phyloP scores from a whole-genome alignment of 305 asterid genomes.

The Fraxinus albicans region DNA sequence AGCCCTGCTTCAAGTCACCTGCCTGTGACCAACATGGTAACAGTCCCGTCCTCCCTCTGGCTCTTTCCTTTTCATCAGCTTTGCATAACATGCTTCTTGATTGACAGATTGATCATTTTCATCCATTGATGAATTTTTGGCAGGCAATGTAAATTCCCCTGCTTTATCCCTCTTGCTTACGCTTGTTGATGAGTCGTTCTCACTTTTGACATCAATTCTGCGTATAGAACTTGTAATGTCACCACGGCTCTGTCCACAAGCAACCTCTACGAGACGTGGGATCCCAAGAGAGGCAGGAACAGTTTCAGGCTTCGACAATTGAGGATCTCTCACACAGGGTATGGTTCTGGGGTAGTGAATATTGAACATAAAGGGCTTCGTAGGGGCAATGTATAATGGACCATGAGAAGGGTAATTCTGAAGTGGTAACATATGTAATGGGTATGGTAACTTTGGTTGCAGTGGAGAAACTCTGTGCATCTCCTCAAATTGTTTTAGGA shows the following conservation, averaged over 20 bases:
- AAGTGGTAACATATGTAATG: conserved; percentile 36
- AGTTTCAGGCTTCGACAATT: conserved; percentile 14
- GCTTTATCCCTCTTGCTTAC: conserved; percentile 36
- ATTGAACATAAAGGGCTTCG: conserved; percentile 10
- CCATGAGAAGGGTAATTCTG: conserved; percentile 28
- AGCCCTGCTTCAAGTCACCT: conserved; percentile 31
- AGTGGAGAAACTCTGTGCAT: conserved; percentile 33
- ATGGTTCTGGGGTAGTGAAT: conserved; percentile 16
- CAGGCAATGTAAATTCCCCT: conserved; percentile 30
- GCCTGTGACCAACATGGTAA: conserved; percentile 43
- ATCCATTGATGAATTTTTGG: conserved; percentile 22
- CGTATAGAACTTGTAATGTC: conserved; percentile 16
- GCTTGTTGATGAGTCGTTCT: conserved; percentile 22
- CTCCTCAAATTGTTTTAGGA: conserved; percentile 32
- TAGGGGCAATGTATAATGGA: conserved; percentile 33
- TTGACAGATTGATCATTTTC: conserved; percentile 28
- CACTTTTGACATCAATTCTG: conserved; percentile 24
- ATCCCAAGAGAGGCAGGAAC: conserved; percentile 21
- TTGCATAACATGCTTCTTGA: conserved; percentile 37
- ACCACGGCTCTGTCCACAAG: conserved; percentile 21
- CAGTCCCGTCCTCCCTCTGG: conserved; percentile 50
- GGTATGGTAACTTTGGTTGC: conserved; percentile 35
- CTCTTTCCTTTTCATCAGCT: conserved; percentile 50
- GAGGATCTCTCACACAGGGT: conserved; percentile 32
- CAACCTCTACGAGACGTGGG: conserved; percentile 32